Conservation (phyloP, 2,329 filamentous ascomycete genomes). For the Laburnicola sp. region DNA sequence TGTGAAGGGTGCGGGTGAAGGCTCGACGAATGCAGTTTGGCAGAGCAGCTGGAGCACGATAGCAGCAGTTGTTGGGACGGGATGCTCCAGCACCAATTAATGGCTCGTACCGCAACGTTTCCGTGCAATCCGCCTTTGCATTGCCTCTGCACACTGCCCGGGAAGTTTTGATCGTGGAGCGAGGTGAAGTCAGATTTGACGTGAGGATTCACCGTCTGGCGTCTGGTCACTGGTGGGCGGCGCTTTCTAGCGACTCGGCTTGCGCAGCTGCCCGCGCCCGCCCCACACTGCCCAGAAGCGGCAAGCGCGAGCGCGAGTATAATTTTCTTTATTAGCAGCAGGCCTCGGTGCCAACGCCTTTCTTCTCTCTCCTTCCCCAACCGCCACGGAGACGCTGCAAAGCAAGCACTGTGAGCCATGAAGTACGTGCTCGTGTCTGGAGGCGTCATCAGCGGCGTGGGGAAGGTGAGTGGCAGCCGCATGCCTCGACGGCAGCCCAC, state of each 20-base stretch:
- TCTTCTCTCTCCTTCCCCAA: constrained; percentile 50
- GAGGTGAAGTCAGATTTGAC: constrained; percentile 1
- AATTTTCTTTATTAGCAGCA: constrained; percentile 33
- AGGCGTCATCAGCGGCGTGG: constrained; percentile 55
- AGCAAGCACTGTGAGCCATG: constrained; percentile 57
- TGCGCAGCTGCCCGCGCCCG: neutral
- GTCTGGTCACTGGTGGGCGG: neutral
- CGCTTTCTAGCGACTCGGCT: neutral
- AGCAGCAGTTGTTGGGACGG: no score
- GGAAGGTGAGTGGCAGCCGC: constrained; percentile 50
- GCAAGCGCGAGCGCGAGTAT: constrained; percentile 8
- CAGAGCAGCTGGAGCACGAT: constrained; percentile 39
- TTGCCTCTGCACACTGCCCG: no score
- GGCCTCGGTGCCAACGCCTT: constrained; percentile 33
- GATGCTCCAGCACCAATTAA: constrained; percentile 30
- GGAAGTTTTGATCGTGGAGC: no score
- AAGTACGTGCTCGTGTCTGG: constrained; percentile 81
- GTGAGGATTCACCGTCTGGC: neutral
- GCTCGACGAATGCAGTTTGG: constrained; percentile 36
- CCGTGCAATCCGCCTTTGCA: no score
- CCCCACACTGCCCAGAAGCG: neutral
- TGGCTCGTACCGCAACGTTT: constrained; percentile 25
- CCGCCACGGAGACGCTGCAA: constrained; percentile 44
- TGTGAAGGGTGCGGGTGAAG: constrained; percentile 9
- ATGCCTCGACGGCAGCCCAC: constrained; percentile 9